Base-by-base conservation (phyloP, 2,329 filamentous ascomycete species). In the Colletotrichum incanum region DNA sequence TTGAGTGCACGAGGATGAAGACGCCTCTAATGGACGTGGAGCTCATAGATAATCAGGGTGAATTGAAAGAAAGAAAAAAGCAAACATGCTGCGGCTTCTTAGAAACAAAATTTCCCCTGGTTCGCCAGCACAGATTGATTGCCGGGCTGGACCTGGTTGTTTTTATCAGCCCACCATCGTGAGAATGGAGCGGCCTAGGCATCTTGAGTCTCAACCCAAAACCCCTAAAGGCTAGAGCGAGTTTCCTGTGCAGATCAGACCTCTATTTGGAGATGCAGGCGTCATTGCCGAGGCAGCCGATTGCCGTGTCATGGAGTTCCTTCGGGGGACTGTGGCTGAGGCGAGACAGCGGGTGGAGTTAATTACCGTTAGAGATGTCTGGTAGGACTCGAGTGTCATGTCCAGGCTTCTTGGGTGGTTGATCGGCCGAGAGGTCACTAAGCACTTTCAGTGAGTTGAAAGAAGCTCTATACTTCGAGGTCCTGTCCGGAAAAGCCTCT, bases 121-220 rank as follows among this genome's bases (percentile, higher is more conserved):
- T 67, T 11, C 62, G 54, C 41, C 47, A n/a, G 16, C 26, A 47
- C 37, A 63, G 28, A 39, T 18, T 45, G 18, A 67, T 71, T n/a
- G 49, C 20, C 14, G 68, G 65, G 8, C 49, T 49, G 14, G 68
- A 58, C 12, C n/a, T 64, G 18, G 59, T 69, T 20, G 58, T 58
- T 49, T 52, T 56, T 23, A 31, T 49, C 6, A 39, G 2, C 1
- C 9, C 49, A 12, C 28, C 55, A 26, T 41, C 23, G 16, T 50
- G 55, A 31, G 26, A 67, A 2, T 16, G 37, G n/a, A 34, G 37
- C 20, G 50, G 34, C 20, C 37, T 59, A 5, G 50, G 47, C 11
- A 31, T 31, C 4, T 23, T 52, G 18, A 52, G 52, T 59, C 70
- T 58, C 26, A 23, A 37, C 11, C 16, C 12, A 34, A 23, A 47